phyloP scores from a whole-genome alignment of 257 asterid genomes.

The Rauvolfia tetraphylla region DNA sequence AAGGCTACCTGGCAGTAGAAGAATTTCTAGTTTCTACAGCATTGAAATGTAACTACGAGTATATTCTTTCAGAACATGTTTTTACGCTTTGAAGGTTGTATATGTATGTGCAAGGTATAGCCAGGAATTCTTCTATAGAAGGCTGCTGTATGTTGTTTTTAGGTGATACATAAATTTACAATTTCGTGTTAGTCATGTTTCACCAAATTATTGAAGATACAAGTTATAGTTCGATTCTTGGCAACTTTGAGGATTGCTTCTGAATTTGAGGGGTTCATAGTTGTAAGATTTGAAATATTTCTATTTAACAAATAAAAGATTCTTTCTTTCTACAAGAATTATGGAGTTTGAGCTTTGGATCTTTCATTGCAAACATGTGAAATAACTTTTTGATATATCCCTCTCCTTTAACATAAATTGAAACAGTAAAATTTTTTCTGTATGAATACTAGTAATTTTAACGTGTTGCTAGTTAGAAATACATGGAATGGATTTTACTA shows the following conservation, averaged over 20 bases:
- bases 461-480: neutral
- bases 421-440: neutral
- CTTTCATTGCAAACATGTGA: neutral
- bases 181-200: neutral
- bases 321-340: neutral
- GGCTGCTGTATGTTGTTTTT: neutral
- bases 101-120: neutral
- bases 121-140: neutral
- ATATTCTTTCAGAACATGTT: neutral
- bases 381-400: neutral
- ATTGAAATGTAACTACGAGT: neutral
- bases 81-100: neutral
- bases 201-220: neutral
- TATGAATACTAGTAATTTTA: neutral
- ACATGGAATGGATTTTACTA: neutral
- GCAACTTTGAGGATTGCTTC: neutral
- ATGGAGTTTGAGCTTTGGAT: neutral
- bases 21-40: neutral
- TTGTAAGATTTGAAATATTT: neutral
- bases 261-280: neutral
- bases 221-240: neutral
- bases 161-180: neutral
- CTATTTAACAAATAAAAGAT: neutral
- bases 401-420: neutral
- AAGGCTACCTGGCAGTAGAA: neutral